Percentiles rank a stretch among this genome's conserved stretches.
phyloP scores from a whole-genome alignment of 2,329 filamentous ascomycete genomes.

The Ilyonectria robusta region DNA sequence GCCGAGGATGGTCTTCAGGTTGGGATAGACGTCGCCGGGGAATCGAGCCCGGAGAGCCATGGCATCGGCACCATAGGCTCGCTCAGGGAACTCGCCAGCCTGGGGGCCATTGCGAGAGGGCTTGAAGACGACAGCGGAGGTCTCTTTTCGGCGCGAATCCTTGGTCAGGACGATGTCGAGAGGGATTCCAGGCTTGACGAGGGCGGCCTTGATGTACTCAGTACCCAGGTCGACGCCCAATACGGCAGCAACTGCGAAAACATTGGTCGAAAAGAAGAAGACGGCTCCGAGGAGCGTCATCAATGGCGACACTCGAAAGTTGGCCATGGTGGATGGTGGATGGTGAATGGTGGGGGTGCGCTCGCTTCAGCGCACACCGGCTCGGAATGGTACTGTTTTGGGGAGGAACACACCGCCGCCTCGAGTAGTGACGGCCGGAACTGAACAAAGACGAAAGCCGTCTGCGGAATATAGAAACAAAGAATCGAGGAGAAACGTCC shows the following conservation, averaged over 20 bases:
- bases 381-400: constrained; percentile 26
- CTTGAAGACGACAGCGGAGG: constrained; percentile 93
- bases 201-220: constrained; percentile 94
- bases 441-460: constrained; percentile 37
- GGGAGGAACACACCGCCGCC: constrained; percentile 30
- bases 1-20: constrained; percentile 92
- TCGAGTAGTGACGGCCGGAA: constrained; percentile 16
- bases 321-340: constrained; percentile 54
- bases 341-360: constrained; percentile 49
- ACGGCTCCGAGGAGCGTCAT: constrained; percentile 56
- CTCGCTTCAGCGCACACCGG: constrained; percentile 40
- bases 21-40: constrained; percentile 93
- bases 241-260: constrained; percentile 77
- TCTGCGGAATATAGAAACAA: constrained; percentile 20
- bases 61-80: constrained; percentile 93
- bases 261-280: constrained; percentile 58
- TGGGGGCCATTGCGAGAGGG: constrained; percentile 77
- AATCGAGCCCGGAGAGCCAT: constrained; percentile 89
- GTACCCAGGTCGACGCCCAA: constrained; percentile 95
- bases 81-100: constrained; percentile 82
- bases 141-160: constrained; percentile 96
- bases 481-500: constrained; percentile 25
- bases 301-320: constrained; percentile 53
- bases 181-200: constrained; percentile 96
- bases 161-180: constrained; percentile 98